Evolutionary conservation across 2,329 filamentous ascomycete species (phyloP), one percentile per base, ranked within the genome.

Genomic region (Ascochyta viciae-villosae): DNA sequence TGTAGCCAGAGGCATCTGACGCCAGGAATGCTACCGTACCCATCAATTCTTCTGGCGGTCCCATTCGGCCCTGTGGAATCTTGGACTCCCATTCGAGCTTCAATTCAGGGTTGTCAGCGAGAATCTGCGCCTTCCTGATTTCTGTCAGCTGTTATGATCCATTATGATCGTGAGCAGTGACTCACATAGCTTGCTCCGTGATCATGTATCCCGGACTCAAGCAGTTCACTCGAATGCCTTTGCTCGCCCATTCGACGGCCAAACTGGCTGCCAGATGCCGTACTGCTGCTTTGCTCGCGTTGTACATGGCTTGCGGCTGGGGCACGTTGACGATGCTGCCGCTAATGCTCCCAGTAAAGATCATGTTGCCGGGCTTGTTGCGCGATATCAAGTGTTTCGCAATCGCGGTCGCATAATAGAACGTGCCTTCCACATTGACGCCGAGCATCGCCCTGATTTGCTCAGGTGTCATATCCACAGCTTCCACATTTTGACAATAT

Each of bases 371-470:
- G 6, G n/a, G n/a, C n/a, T 5, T 22, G 4, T 38, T 38, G 16
- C 16, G n/a, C n/a, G n/a, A 5, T 10, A 38, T 38, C 35, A 19
- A 38, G 10, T 22, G 9, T 22, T 23, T 38, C 5, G n/a, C 35
- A 5, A 22, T 22, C 23, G 6, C 16, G 19, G n/a, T 19, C 10
- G 35, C 35, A 16, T 8, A 23, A 12, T 19, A 22, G 19, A 38
- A 38, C 6, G 16, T 38, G 5, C 35, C 35, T 19, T 19, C 16
- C 13, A 38, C 8, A 16, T 38, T 38, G 6, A 38, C 35, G 8
- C 16, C 10, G 73, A 93, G 87, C 31, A 92, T 84, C 52, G 34
- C 34, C 34, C 4, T 35, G 16, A 35, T 35, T 16, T 35, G 34
- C 9, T 35, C 34, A 7, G 34, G 34, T 16, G 13, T n/a, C 34